phyloP scores from a whole-genome alignment of 2,329 filamentous ascomycete genomes.

The Clonostachys rosea region DNA sequence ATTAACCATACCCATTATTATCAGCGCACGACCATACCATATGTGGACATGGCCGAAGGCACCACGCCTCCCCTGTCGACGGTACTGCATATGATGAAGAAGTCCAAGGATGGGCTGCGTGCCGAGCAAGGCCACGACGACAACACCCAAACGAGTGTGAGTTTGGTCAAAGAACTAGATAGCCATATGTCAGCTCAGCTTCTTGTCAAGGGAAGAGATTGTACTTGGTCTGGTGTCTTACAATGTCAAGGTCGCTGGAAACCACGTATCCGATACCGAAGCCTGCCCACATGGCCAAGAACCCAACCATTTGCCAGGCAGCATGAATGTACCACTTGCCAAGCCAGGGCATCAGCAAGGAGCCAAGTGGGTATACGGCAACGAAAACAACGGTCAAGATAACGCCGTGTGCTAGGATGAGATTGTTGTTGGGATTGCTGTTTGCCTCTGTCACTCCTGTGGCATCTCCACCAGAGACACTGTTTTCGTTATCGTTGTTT shows the following conservation, averaged over 20 bases:
- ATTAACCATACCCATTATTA: conserved; percentile 57
- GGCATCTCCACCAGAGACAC: conserved; percentile 7
- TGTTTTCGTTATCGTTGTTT: conserved; percentile 6
- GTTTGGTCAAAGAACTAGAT: conserved; percentile 43
- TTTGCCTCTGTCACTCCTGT: background rate
- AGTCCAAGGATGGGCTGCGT: conserved; percentile 55
- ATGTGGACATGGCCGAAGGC: conserved; percentile 52
- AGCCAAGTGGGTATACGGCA: conserved; percentile 54
- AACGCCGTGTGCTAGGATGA: conserved; percentile 48
- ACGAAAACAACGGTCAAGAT: conserved; percentile 58
- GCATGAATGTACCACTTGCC: conserved; percentile 55
- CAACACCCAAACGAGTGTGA: conserved; percentile 53
- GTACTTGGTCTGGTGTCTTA: conserved; percentile 15
- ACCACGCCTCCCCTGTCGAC: conserved; percentile 39
- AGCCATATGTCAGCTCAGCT: background rate
- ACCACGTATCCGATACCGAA: conserved; percentile 53
- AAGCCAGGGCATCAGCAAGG: conserved; percentile 54
- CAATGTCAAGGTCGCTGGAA: conserved; percentile 24
- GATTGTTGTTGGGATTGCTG: conserved; percentile 8
- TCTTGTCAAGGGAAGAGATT: background rate
- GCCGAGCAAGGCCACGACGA: conserved; percentile 46
- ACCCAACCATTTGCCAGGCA: conserved; percentile 46
- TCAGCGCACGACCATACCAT: conserved; percentile 57
- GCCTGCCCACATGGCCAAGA: conserved; percentile 54
- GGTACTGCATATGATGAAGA: conserved; percentile 51